A percentile compares a stretch with the other conserved stretches of the same genome.
Evolutionary conservation across 169 alveolate species (phyloP).

Genomic region (Perkinsus chesapeaki): DNA sequence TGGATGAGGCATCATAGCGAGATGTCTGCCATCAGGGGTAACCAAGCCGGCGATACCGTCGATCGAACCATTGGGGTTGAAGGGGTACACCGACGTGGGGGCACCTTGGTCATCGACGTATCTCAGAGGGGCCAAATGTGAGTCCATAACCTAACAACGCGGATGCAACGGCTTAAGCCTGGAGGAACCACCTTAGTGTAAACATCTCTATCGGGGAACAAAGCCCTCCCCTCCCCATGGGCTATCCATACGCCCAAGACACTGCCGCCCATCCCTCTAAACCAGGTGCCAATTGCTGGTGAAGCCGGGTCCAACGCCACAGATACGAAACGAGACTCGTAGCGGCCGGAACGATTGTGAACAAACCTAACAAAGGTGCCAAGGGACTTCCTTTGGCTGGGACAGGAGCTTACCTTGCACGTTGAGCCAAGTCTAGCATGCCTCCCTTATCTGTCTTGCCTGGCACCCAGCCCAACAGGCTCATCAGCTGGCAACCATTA

Average conservation of each 20-base stretch:
- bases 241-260: conserved; percentile 29
- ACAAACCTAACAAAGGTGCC: not conserved
- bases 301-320: conserved; percentile 15
- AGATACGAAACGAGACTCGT: conserved; percentile 21
- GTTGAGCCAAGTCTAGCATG: not conserved
- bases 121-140: conserved; percentile 9
- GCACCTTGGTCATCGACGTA: conserved; percentile 32
- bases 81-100: conserved; percentile 30
- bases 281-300: conserved; percentile 14
- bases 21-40: conserved; percentile 27
- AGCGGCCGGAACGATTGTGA: conserved; percentile 22
- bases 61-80: conserved; percentile 37
- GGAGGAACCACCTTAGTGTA: not conserved
- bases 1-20: conserved; percentile 37
- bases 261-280: conserved; percentile 34
- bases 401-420: not conserved
- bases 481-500: conserved; percentile 30
- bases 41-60: conserved; percentile 35
- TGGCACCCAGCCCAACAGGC: conserved; percentile 32
- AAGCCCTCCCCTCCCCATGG: conserved; percentile 37
- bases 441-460: not conserved
- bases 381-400: not conserved
- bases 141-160: not conserved
- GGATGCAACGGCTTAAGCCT: not conserved
- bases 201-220: conserved; percentile 23